Percentiles rank a stretch among this genome's conserved stretches.
These are phyloP conservation scores for Nicotiana rustica DNA, from an alignment of 305 asterid genomes.

Conservation along the genomic window DNA sequence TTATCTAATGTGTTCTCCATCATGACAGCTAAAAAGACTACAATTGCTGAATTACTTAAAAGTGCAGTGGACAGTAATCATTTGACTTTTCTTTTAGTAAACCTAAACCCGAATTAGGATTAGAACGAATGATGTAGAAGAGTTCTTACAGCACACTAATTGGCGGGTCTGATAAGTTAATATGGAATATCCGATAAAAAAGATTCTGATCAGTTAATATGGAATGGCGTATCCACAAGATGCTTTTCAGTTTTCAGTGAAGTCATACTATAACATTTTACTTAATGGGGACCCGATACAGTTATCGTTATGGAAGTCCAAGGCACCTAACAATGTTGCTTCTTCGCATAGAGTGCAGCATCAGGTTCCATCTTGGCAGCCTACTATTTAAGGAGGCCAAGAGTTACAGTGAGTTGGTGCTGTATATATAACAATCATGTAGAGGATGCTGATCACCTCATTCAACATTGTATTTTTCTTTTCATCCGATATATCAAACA, in stretches of 20 bases:
- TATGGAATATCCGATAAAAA: neutral
- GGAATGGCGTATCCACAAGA: neutral
- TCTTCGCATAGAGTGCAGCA: neutral
- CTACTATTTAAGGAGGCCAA: constrained; percentile 5
- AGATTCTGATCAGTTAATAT: neutral
- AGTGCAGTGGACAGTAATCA: no score
- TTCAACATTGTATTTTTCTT: constrained; percentile 4
- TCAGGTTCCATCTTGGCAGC: constrained; percentile 10
- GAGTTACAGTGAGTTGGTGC: neutral
- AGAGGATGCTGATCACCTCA: constrained; percentile 2
- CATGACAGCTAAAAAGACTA: no score
- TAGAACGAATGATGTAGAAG: neutral
- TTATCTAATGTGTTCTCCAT: no score
- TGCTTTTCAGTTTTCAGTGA: constrained; percentile 28
- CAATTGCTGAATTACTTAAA: no score
- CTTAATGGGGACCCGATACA: neutral
- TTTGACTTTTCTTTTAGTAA: no score
- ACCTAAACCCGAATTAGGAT: no score
- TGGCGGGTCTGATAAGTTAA: neutral
- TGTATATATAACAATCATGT: neutral
- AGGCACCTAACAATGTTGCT: neutral
- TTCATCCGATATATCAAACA: neutral
- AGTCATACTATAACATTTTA: neutral
- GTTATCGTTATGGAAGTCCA: neutral
- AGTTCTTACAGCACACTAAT: constrained; percentile 8